Evolutionary conservation across 2,329 filamentous ascomycete genomes (phyloP), one percentile per base, ranked within the genome.

Genomic region (Phaeosphaeriaceae sp.): DNA sequence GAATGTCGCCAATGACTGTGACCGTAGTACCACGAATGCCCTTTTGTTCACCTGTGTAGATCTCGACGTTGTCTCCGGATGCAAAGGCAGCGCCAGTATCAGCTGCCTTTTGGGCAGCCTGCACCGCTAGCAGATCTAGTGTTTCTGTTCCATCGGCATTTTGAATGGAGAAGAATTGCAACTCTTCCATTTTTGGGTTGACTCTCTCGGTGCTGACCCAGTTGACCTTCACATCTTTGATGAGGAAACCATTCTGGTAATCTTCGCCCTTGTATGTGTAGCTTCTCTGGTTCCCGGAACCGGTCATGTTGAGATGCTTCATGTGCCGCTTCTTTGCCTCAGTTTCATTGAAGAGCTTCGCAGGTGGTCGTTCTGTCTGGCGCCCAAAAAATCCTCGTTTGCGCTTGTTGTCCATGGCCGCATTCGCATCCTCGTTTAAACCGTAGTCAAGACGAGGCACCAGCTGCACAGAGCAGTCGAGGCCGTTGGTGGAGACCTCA

Each of bases 391-490:
- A 76, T 7, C 67, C 69, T 46, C 93, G 86, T 78, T 97, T 97
- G 52, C 93, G 84, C 78, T 97, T 97, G 46, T 76, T 74, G 11
- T 76, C 68, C 16, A 42, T 54, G 9, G 71, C 77, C n/a, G 78
- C 77, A 51, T 80, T 81, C 56, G 78, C 66, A 77, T 97, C 92
- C 54, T 97, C 92, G 49, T 92, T 88, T 60, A 92, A 76, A 20
- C 92, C 92, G 63, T 99, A 99, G 71, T 97, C 92, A 9, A 99
- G 79, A 56, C 94, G 86, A 34, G 94, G 94, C 44, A 99, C 92
- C 60, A 95, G 86, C 50, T 90, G 86, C 30, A 99, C 88, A 3
- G 87, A 87, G 21, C 94, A 90, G 65, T 96, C 91, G 2, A 96
- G 81, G 5, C 93, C 94, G 63, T 96, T 97, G 55, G 92, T 89